phyloP scores from a whole-genome alignment of 1,284 basidiomycete species.

The Naganishia liquefaciens region DNA sequence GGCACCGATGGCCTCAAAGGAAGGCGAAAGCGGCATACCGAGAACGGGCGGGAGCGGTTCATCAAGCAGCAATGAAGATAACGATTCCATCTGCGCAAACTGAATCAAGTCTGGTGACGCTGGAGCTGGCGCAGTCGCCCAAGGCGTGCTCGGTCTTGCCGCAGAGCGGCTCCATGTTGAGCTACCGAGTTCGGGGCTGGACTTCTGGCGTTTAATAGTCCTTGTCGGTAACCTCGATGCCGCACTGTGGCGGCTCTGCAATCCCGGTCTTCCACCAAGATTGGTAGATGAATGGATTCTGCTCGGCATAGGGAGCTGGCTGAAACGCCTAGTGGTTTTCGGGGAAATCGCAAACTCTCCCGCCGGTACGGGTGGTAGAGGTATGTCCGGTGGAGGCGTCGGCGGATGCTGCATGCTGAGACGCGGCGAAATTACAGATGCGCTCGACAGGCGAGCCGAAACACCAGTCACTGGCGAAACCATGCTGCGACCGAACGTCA shows the following conservation, averaged over 20 bases:
- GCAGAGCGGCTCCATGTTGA: background rate
- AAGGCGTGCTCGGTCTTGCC: conserved; percentile 3
- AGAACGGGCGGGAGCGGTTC: background rate
- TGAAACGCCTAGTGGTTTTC: conserved; percentile 7
- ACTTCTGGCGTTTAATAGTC: conserved; percentile 3
- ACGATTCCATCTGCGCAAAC: background rate
- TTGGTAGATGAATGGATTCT: background rate
- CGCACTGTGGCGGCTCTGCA: conserved; percentile 22
- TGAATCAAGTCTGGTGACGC: conserved; percentile 12
- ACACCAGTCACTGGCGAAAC: conserved; percentile 6
- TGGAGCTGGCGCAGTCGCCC: background rate
- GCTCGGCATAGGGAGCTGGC: conserved; percentile 11
- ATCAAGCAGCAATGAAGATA: background rate
- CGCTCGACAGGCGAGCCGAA: conserved; percentile 7
- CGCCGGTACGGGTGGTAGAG: conserved; percentile 10
- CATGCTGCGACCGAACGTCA: conserved; percentile 2
- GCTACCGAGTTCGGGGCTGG: conserved; percentile 12
- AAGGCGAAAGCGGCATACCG: conserved; percentile 9
- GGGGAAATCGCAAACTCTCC: background rate
- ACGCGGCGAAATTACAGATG: conserved; percentile 2
- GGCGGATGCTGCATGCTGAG: conserved; percentile 17
- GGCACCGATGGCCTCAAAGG: conserved; percentile 21
- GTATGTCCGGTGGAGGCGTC: conserved; percentile 18
- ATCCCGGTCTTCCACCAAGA: background rate
- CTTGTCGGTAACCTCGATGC: conserved; percentile 15